phyloP scores from a whole-genome alignment of 768 basidiomycete genomes.

The Panaeolus papilionaceus region DNA sequence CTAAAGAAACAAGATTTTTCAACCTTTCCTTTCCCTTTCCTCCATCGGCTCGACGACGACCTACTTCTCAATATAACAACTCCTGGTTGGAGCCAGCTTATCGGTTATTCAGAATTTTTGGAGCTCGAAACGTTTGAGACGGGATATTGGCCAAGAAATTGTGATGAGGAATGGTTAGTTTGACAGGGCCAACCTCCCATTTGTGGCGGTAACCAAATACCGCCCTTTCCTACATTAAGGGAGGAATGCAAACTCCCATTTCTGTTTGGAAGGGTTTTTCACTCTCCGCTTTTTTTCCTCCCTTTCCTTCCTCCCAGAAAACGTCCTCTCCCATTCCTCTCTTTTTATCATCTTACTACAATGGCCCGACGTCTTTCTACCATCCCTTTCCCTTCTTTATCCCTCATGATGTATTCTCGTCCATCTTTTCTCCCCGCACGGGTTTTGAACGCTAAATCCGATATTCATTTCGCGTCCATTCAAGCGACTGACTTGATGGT shows the following conservation, averaged over 20 bases:
- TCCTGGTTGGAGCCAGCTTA: no score
- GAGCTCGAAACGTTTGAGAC: background rate
- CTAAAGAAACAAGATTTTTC: no score
- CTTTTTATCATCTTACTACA: background rate
- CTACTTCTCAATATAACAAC: no score
- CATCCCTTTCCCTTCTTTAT: background rate
- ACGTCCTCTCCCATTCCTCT: background rate
- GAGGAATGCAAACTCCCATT: constrained; percentile 11
- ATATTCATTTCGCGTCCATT: background rate
- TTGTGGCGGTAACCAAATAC: constrained; percentile 10
- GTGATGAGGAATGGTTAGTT: background rate
- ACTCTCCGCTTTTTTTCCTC: constrained; percentile 9
- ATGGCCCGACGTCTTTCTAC: background rate
- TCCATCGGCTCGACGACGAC: no score
- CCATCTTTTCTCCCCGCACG: background rate
- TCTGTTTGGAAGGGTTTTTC: constrained; percentile 5
- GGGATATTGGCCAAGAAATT: background rate
- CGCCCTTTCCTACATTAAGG: constrained; percentile 3
- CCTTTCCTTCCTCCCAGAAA: background rate
- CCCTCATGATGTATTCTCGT: background rate
- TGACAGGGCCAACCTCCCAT: background rate
- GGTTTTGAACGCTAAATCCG: constrained; percentile 2
- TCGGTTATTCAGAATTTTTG: background rate
- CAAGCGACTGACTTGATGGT: background rate
- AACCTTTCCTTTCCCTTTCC: no score